These are phyloP conservation scores for Annulohypoxylon truncatum DNA, from an alignment of 2,329 filamentous ascomycete species.

Conservation along the genomic window DNA sequence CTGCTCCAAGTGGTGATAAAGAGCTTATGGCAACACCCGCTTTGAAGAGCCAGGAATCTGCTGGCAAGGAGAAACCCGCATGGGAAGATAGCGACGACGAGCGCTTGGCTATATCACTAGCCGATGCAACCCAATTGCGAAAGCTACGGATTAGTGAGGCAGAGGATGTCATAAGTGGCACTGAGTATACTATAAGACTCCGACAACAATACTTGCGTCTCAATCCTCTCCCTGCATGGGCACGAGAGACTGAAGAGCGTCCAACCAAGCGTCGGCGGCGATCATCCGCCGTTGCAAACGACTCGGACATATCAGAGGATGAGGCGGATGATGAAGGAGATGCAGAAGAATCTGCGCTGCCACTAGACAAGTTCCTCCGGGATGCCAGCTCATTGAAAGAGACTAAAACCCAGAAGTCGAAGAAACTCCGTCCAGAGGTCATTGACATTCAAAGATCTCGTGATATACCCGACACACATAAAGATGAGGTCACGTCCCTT, in stretches of 20 bases:
- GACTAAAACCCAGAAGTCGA: slow-evolving; percentile 65
- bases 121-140: slow-evolving; percentile 77
- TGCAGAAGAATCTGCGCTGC: slow-evolving; percentile 73
- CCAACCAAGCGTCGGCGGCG: slow-evolving; percentile 63
- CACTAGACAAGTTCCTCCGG: slow-evolving; percentile 83
- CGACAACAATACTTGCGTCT: slow-evolving; percentile 78
- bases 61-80: slow-evolving; percentile 62
- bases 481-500: slow-evolving; percentile 82
- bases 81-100: slow-evolving; percentile 99
- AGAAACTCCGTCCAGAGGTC: slow-evolving; percentile 85
- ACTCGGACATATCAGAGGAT: slow-evolving; percentile 46
- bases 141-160: slow-evolving; percentile 84
- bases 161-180: slow-evolving; percentile 87
- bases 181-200: slow-evolving; percentile 84
- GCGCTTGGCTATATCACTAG: slow-evolving; percentile 83
- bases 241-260: slow-evolving; percentile 61
- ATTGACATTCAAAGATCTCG: slow-evolving; percentile 90
- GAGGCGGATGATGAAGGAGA: slow-evolving; percentile 52
- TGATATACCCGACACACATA: slow-evolving; percentile 83
- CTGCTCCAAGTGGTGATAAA: slow-evolving; percentile 53
- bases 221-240: slow-evolving; percentile 72
- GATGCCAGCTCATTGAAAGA: slow-evolving; percentile 75
- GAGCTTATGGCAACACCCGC: slow-evolving; percentile 39
- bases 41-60: slow-evolving; percentile 41
- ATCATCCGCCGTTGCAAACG: slow-evolving; percentile 61